Conservation (phyloP, 2,329 filamentous ascomycete species). For the Elsinoe arachidis region DNA sequence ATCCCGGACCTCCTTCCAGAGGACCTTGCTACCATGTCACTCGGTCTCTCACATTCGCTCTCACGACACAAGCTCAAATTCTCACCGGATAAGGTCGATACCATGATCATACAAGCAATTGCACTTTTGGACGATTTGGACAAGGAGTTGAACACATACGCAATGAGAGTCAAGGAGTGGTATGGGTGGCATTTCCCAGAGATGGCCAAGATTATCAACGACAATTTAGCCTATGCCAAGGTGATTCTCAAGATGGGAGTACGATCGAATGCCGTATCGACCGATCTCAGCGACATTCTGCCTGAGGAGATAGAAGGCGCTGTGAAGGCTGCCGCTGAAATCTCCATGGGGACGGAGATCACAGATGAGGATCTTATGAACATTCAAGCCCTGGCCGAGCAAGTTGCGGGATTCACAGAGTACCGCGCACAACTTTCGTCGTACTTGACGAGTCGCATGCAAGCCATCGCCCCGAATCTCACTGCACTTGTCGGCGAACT, state of each 20-base stretch:
- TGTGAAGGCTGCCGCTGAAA: constrained; percentile 88
- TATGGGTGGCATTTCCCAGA: constrained; percentile 99
- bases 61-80: constrained; percentile 98
- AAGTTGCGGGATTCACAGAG: constrained; percentile 85
- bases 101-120: constrained; percentile 98
- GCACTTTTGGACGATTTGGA: constrained; percentile 89
- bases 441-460: constrained; percentile 90
- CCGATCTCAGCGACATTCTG: constrained; percentile 78
- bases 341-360: constrained; percentile 98
- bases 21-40: constrained; percentile 86
- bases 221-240: constrained; percentile 88
- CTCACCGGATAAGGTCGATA: constrained; percentile 95
- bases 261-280: constrained; percentile 66
- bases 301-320: constrained; percentile 90
- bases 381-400: constrained; percentile 82
- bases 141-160: constrained; percentile 97
- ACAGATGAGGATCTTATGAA: constrained; percentile 85
- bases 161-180: constrained; percentile 99
- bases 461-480: constrained; percentile 90
- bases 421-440: constrained; percentile 80
- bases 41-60: constrained; percentile 94
- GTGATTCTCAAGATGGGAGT: constrained; percentile 85
- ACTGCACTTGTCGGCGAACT: constrained; percentile 88
- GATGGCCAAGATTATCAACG: constrained; percentile 91
- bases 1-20: constrained; percentile 79